Evolutionary conservation across 164 flowering plant species (phyloP).

Genomic region (Macadamia tetraphylla): DNA sequence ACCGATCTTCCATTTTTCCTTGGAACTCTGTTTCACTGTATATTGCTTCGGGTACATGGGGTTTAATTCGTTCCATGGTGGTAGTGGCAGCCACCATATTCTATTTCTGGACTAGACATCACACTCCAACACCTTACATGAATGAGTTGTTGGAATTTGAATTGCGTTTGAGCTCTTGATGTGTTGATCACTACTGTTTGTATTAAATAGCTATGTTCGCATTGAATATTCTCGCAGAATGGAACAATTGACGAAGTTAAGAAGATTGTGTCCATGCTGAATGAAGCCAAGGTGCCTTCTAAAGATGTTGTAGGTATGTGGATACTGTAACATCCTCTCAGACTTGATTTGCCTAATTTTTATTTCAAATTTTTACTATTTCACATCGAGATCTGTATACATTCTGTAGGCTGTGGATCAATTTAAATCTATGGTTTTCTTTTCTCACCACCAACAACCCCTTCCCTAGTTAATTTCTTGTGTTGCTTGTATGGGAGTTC

Average conservation of each 20-base stretch:
- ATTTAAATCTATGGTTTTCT: too few relatives aligned
- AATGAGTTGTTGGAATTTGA: neutral
- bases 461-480: too few relatives aligned
- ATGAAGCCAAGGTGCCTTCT: slow-evolving; percentile 71
- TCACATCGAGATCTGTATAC: neutral
- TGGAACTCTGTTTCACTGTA: neutral
- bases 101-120: neutral
- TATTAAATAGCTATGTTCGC: neutral
- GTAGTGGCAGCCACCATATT: neutral
- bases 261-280: slow-evolving; percentile 60
- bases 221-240: slow-evolving; percentile 40
- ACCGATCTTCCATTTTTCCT: too few relatives aligned
- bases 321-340: neutral
- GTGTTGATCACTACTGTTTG: neutral
- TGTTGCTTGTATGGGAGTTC: too few relatives aligned
- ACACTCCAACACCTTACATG: neutral
- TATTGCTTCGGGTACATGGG: neutral
- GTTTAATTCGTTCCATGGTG: neutral
- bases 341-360: neutral
- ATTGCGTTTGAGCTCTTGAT: neutral
- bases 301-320: slow-evolving; percentile 73
- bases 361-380: neutral
- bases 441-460: too few relatives aligned
- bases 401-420: too few relatives aligned
- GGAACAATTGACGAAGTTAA: slow-evolving; percentile 83